Base-by-base conservation (phyloP, 306 rosid genomes). In the Pyrus bretschneideri region DNA sequence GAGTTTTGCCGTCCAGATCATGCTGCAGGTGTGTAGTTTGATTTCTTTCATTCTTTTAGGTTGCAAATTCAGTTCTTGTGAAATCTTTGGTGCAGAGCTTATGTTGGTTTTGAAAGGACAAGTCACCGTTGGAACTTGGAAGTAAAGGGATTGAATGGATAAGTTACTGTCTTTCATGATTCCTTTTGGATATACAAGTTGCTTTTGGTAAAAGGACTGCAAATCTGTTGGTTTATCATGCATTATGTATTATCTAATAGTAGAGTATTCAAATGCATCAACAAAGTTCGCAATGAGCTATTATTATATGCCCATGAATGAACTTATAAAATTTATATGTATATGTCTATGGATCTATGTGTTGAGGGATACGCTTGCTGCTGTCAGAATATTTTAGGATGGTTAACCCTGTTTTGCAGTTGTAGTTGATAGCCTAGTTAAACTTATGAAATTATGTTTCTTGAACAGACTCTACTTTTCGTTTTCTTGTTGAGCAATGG, bases 401-500 rank as follows among this genome's bases (percentile, higher is more conserved):
- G 69, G 33, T 64, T 30, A 64, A 5, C 23, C 69, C 44, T 64
- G 44, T 31, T 64, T 64, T 15, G 22, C 42, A 31, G 14, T 13
- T 62, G 67, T 62, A 62, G 67, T 15, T 62, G 40, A 62, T 62
- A 13, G 10, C 3, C 21, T 62, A 27, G 38, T 64, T 64, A 31
- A n/a, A 64, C 44, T 18, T 27, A 18, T 31, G n/a, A 62, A 29
- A 15, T 51, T 51, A 14, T 51, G 55, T 51, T 23, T 38, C 64
- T 70, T 82, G 82, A 60, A 52, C 85, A 90, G 98, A 96, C 74
- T 90, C 93, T 73, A 96, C 96, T 67, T 89, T 89, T 84, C 76
- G 61, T 79, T 96, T 96, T 82, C 93, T 92, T 62, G 87, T 80
- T 70, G 97, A 92, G 89, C 84, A 86, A 87, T 96, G 99, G 99